Base-by-base conservation (phyloP, 257 asterid genomes). In the Thymus quinquecostatus region DNA sequence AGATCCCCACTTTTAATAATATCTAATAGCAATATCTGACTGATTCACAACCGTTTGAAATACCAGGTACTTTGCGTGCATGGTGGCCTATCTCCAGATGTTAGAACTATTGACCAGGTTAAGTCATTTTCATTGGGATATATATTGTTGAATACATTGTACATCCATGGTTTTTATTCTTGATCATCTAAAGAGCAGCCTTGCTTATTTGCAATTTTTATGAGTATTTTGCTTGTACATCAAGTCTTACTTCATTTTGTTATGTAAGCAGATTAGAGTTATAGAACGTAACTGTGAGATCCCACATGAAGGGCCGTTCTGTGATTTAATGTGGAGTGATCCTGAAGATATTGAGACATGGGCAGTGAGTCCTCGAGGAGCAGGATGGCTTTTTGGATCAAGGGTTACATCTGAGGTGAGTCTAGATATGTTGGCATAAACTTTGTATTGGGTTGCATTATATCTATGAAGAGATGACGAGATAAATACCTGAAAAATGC, bases 271-370 rank as follows among this genome's bases (percentile, higher is more conserved):
- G 99, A 95, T 95, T 79, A 86, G 99, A 76, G 91, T 95, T 53
- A 86, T 95, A 64, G 99, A 92, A 44, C 79, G 98, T 69, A 92
- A 89, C 81, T 89, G 99, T 64, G 99, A 95, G 74, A 95, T 95
- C 68, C 99, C 99, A 57, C 98, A 95, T 79, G 99, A 95, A 84
- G 99, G 99, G 71, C 98, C 99, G 43, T 92, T 95, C 84, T 95
- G 99, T 71, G 99, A 95, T 85, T 91, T 95, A 50, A 95, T 95
- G 99, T 95, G 99, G 99, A 95, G 99, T 87, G 99, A 95, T 74
- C 99, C 99, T 44, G 99, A 95, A 86, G 99, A 95, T 76, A 95
- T 95, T 67, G 99, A 95, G 80, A 95, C 98, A 43, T 95, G 99
- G 99, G 97, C 99, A 34, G 99, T 95, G 44, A 95, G 99, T 79